Conservation (phyloP, 1,284 basidiomycete species). For the Dichomitus squalens region DNA sequence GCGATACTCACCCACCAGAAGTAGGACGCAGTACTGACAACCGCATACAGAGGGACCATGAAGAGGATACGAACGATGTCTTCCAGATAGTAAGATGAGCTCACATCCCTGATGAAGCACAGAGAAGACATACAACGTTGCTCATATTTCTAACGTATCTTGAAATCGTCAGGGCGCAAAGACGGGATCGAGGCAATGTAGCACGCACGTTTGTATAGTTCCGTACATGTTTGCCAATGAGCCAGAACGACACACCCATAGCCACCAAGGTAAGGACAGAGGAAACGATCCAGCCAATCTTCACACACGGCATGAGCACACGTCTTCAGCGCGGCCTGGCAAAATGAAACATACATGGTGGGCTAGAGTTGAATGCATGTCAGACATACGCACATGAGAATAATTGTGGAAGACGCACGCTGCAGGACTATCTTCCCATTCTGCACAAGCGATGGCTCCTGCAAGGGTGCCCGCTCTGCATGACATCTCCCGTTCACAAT, state of each 20-base stretch:
- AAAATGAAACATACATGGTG: constrained; percentile 44
- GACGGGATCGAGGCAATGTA: neutral
- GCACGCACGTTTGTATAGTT: constrained; percentile 68
- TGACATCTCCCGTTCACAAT: constrained; percentile 39
- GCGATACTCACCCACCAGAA: constrained; percentile 64
- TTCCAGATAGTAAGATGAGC: constrained; percentile 25
- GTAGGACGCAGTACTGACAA: constrained; percentile 69
- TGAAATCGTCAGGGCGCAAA: constrained; percentile 6
- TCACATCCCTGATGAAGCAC: neutral
- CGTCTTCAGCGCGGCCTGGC: neutral
- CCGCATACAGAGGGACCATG: constrained; percentile 79
- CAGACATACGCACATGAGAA: constrained; percentile 1
- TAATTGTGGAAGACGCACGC: constrained; percentile 39
- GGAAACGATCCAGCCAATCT: constrained; percentile 77
- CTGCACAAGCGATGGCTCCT: constrained; percentile 58
- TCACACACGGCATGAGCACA: neutral
- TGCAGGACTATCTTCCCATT: constrained; percentile 66
- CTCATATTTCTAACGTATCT: constrained; percentile 54
- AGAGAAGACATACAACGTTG: constrained; percentile 54
- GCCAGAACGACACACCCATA: constrained; percentile 63
- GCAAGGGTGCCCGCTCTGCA: constrained; percentile 42
- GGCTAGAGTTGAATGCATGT: constrained; percentile 33
- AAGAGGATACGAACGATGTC: constrained; percentile 76
- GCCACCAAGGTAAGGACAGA: constrained; percentile 63
- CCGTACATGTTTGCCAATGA: constrained; percentile 70